Evolutionary conservation across 495 filamentous ascomycete genomes (phyloP), one percentile per base, ranked within the genome.

Genomic region (Diplogelasinospora grovesii): DNA sequence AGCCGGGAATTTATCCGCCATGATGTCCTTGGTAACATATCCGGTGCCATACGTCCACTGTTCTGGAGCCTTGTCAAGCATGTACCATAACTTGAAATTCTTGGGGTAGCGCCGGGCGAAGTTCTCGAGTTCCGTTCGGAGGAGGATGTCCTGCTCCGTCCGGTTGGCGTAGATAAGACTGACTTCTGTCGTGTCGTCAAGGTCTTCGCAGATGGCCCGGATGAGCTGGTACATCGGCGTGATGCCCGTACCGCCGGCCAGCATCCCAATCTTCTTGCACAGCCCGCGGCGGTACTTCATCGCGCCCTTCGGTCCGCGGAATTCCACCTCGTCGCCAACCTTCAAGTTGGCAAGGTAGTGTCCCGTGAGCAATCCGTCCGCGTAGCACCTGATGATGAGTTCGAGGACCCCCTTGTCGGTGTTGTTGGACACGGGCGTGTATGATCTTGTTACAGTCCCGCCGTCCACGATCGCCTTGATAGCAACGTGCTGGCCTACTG

Each of bases 81-180:
- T 54, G 37, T 76, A 73, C 42, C 62, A 56, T 8, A 74, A 50
- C 44, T 56, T 63, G 31, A 78, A 57, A 37, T 69, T 69, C 3
- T 60, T 41, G 0, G 60, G 63, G 29, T 63, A 68, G 7, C 43
- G 45, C 22, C 45, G 32, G 4, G 63, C 68, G 46, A 72, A 73
- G 1, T 52, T 41, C 10, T 77, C 72, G 0, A 77, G 59, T 39
- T 78, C 66, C 1, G 55, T 43, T 5, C 70, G 54, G 16, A 88
- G 59, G 24, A 88, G 65, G 31, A 86, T 83, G 48, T 88, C 83
- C 15, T 78, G 69, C 61, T 86, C 79, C 14, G 48, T 67, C 34
- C 80, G 66, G 59, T 86, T 86, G 42, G 78, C 83, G 54, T 66
- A 78, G 33, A 79, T 40, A 3, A 74, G 58, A 32, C 53, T 63